Base-by-base conservation (phyloP, 495 filamentous ascomycete genomes). In the Bathelium albidoporum region DNA sequence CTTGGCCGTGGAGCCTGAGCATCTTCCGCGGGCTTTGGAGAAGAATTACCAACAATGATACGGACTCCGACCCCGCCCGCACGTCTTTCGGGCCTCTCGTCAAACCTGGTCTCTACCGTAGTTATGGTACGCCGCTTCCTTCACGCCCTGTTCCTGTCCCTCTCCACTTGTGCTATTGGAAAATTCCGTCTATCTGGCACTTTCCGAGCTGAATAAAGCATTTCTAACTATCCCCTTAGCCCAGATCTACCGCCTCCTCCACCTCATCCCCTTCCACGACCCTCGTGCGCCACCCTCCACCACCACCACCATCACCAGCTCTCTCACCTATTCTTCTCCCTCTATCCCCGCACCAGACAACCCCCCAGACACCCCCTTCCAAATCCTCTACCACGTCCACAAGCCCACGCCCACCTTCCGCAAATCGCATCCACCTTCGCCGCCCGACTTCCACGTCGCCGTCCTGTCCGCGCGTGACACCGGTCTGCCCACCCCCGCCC, bases 391-490 rank as follows among this genome's bases (percentile, higher is more conserved):
- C 73, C 73, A 94, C 72, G 75, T 95, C 66, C 95, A 87, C 84
- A 96, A 94, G 71, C 83, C 89, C 18, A 80, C 82, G 0, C 73
- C 78, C 1, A 52, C 28, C 9, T 92, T 91, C 77, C 81, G 83
- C 44, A 97, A 96, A 70, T 79, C 85, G n/a, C n/a, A n/a, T 12
- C 80, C 84, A 24, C 91, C 87, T 20, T 85, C 87, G 1, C 60
- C 82, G 0, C 91, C 94, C 0, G 89, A 96, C 68, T 97, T 93
- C 73, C 83, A 84, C 41, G 80, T 98, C 44, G 84, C 86, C 3
- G 89, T 97, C 18, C 79, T 91, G 29, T 85, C 89, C 69, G 89
- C 91, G 2, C 84, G 89, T 16, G 79, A 85, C 53, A 84, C 85
- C 0, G 70, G 75, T 18, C 78, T 95, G 10, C 94, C 94, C 0